Percentiles rank a stretch among this genome's conserved stretches.
These are phyloP conservation scores for Mitragyna speciosa DNA, from an alignment of 257 asterid genomes.

Conservation along the genomic window DNA sequence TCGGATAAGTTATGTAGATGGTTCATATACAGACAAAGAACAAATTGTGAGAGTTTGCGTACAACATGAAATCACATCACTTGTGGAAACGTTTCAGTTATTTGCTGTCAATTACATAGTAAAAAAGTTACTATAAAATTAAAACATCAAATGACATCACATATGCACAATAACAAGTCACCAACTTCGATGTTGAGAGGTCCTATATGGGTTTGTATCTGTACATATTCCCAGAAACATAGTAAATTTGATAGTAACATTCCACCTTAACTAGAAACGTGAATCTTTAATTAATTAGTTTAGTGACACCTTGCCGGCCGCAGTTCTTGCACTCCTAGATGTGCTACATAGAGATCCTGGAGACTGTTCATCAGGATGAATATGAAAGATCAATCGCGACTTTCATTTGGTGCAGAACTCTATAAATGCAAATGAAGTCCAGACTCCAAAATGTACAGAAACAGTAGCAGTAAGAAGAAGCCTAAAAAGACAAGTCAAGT, in stretches of 20 bases:
- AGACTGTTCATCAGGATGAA: background rate
- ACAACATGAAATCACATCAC: background rate
- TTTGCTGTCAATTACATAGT: background rate
- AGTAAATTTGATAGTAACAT: background rate
- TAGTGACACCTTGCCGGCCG: background rate
- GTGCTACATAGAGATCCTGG: background rate
- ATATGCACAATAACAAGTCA: background rate
- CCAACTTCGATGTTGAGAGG: background rate
- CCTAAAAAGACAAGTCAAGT: background rate
- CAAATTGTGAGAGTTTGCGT: background rate
- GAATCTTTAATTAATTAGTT: background rate
- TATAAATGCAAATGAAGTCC: background rate
- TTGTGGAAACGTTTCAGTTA: background rate
- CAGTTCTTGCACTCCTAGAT: too few relatives aligned
- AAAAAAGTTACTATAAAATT: background rate
- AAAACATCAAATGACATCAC: background rate
- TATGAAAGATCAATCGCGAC: background rate
- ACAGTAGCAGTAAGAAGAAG: slow-evolving; percentile 2
- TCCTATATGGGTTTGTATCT: background rate
- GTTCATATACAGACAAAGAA: background rate
- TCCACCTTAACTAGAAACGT: background rate
- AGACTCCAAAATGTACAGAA: background rate
- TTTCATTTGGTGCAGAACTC: background rate
- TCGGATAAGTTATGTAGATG: background rate
- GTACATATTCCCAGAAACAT: background rate